Evolutionary conservation across 208 protist species (phyloP).

Genomic region (Trypanosomatidae sp.): DNA sequence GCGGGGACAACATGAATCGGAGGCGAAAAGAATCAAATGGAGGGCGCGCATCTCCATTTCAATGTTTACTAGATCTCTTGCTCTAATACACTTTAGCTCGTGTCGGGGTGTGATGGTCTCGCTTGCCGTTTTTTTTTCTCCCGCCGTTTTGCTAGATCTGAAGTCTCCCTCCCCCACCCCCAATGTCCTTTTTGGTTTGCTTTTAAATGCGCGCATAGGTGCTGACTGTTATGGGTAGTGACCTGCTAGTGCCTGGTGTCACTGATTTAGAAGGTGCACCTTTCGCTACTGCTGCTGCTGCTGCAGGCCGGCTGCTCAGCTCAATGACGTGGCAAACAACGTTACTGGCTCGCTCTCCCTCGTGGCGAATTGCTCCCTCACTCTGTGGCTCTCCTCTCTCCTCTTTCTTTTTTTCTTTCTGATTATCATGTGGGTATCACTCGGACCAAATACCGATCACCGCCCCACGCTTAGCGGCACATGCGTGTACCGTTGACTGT

Average conservation of each 20-base stretch:
- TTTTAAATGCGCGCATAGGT: background rate
- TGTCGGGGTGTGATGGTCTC: background rate
- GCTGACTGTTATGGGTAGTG: background rate
- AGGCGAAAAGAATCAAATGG: background rate
- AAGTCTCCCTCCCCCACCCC: background rate
- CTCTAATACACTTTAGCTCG: background rate
- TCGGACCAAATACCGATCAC: background rate
- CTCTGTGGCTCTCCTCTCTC: slow-evolving; percentile 12
- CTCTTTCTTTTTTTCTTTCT: slow-evolving; percentile 6
- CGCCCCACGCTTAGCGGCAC: background rate
- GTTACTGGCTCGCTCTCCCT: background rate
- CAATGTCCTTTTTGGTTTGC: background rate
- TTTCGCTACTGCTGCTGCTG: background rate
- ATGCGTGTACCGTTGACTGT: background rate
- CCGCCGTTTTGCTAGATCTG: background rate
- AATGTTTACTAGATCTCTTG: background rate
- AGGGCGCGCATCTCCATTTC: background rate
- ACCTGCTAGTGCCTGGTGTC: background rate
- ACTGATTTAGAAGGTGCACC: background rate
- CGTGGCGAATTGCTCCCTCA: background rate
- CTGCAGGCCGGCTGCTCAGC: background rate
- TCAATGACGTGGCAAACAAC: background rate
- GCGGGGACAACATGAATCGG: background rate
- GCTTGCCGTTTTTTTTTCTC: background rate
- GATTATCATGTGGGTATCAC: background rate